Evolutionary conservation across 257 asterid genomes (phyloP).

Genomic region (Lavandula angustifolia): DNA sequence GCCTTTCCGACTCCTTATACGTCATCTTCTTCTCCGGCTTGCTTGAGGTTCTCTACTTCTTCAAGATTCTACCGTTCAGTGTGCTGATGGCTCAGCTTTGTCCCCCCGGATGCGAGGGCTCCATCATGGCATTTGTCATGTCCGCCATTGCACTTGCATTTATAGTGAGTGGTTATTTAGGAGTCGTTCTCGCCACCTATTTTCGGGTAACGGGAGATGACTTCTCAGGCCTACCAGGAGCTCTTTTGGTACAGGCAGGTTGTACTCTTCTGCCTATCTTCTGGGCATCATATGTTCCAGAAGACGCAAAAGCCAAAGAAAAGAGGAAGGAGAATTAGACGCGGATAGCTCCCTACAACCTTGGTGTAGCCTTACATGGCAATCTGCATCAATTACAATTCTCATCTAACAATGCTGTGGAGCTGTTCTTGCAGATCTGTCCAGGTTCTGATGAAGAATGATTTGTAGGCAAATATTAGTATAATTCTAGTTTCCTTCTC

Average conservation of each 20-base stretch:
- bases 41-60: constrained; percentile 74
- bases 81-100: constrained; percentile 87
- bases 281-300: constrained; percentile 67
- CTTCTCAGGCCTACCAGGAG: constrained; percentile 65
- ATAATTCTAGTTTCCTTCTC: background rate
- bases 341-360: background rate
- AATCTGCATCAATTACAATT: background rate
- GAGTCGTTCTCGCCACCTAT: constrained; percentile 71
- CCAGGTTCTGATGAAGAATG: constrained; percentile 2
- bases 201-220: constrained; percentile 63
- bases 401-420: background rate
- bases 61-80: constrained; percentile 77
- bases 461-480: background rate
- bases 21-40: constrained; percentile 76
- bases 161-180: constrained; percentile 80
- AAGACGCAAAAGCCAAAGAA: constrained; percentile 42
- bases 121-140: constrained; percentile 90
- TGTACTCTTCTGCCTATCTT: constrained; percentile 72
- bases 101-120: constrained; percentile 94
- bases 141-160: constrained; percentile 78
- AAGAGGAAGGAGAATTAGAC: constrained; percentile 55
- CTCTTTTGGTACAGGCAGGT: constrained; percentile 69
- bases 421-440: background rate
- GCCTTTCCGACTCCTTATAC: constrained; percentile 68
- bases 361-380: background rate